phyloP scores from a whole-genome alignment of 768 basidiomycete species.

The Hygrophorus pudorinus region DNA sequence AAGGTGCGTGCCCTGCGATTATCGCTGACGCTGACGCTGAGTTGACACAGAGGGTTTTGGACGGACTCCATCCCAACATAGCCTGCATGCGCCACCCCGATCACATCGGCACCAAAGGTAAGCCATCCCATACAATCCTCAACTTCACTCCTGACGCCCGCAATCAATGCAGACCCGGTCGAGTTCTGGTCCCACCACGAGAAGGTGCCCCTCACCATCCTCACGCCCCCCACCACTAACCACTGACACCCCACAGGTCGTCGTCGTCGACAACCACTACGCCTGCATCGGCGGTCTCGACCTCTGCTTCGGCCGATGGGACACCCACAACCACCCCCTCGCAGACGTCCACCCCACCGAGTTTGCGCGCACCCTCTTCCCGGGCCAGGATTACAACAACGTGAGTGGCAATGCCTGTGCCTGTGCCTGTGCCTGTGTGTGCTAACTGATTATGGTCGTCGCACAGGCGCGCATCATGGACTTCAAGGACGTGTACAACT shows the following conservation, averaged over 20 bases:
- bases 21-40: too few species aligned
- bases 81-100: constrained; percentile 86
- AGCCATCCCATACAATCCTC: too few species aligned
- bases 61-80: constrained; percentile 81
- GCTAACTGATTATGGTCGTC: too few species aligned
- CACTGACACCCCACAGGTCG: constrained; percentile 29
- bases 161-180: constrained; percentile 63
- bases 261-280: constrained; percentile 77
- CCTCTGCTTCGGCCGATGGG: constrained; percentile 96
- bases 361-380: constrained; percentile 75
- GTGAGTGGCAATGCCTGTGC: too few species aligned
- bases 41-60: constrained; percentile 69
- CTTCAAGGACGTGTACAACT: constrained; percentile 75
- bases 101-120: constrained; percentile 77
- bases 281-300: constrained; percentile 93
- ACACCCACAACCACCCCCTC: constrained; percentile 81
- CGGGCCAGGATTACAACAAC: constrained; percentile 92
- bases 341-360: constrained; percentile 90
- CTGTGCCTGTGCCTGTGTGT: too few species aligned
- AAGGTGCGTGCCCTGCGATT: constrained; percentile 42
- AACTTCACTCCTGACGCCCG: too few species aligned
- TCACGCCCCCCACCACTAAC: constrained; percentile 9
- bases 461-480: constrained; percentile 75
- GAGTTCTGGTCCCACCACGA: constrained; percentile 93
- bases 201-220: constrained; percentile 35